phyloP scores from a whole-genome alignment of 176 grass and related monocot genomes.

The Juncus effusus region DNA sequence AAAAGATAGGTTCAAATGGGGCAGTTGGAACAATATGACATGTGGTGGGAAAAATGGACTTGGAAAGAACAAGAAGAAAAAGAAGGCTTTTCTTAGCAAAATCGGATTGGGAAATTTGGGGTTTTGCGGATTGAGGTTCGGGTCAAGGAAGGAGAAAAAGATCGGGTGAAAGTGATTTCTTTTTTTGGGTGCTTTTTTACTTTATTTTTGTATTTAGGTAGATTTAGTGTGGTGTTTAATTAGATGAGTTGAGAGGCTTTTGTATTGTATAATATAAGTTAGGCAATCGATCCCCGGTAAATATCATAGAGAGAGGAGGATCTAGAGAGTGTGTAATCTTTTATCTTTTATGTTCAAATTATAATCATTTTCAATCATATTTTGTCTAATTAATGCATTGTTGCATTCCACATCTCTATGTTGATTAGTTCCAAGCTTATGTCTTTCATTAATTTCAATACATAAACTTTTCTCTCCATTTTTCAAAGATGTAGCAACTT shows the following conservation, averaged over 20 bases:
- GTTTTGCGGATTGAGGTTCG: conserved; percentile 18
- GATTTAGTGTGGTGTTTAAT: conserved; percentile 5
- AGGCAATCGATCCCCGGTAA: conserved; percentile 23
- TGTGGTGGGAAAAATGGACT: conserved; percentile 1
- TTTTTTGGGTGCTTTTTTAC: neutral
- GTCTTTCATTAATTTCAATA: no score
- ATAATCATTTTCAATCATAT: neutral
- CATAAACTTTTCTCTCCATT: no score
- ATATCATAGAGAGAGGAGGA: conserved; percentile 19
- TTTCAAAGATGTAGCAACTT: no score
- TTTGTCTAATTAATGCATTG: neutral
- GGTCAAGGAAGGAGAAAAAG: conserved; percentile 16
- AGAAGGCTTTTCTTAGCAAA: conserved; percentile 21
- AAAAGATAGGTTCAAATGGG: conserved; percentile 32
- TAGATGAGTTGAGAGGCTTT: conserved; percentile 12
- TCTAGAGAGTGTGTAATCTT: conserved; percentile 18
- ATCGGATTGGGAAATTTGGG: conserved; percentile 11
- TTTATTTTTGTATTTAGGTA: neutral
- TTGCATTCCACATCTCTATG: neutral
- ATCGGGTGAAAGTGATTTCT: neutral
- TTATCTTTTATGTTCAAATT: conserved; percentile 11
- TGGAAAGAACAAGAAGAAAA: conserved; percentile 9
- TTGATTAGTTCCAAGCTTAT: no score
- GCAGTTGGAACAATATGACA: conserved; percentile 65
- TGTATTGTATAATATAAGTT: conserved; percentile 5